Conservation (phyloP, 768 basidiomycete species). For the Hygrocybe coccinea region DNA sequence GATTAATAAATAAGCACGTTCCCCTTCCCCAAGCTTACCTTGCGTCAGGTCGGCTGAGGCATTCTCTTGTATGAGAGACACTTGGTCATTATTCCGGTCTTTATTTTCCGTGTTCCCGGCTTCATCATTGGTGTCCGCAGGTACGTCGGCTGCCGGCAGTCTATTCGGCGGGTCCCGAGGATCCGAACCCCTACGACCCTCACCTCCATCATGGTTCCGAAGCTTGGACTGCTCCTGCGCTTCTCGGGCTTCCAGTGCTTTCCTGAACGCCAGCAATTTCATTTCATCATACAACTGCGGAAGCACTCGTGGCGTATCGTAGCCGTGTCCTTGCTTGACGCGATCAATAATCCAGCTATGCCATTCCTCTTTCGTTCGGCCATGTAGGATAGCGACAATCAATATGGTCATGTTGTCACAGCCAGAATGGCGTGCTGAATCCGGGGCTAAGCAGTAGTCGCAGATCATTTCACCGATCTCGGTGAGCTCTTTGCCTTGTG, state of each 20-base stretch:
- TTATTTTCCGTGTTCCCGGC: no score
- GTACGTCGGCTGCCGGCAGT: no score
- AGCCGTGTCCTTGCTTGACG: slow-evolving; percentile 72
- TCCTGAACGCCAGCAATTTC: slow-evolving; percentile 59
- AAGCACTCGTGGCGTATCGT: slow-evolving; percentile 65
- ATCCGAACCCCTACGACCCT: slow-evolving; percentile 16
- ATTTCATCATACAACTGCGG: slow-evolving; percentile 73
- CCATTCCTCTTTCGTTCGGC: slow-evolving; percentile 89
- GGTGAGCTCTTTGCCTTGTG: slow-evolving; percentile 69
- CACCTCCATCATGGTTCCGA: neutral
- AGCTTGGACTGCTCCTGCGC: slow-evolving; percentile 41
- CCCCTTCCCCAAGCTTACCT: no score
- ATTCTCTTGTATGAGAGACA: no score
- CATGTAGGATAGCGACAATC: slow-evolving; percentile 82
- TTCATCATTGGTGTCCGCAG: no score
- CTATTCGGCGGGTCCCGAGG: no score
- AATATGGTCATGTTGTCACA: slow-evolving; percentile 99
- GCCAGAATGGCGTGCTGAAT: slow-evolving; percentile 86
- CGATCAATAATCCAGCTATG: slow-evolving; percentile 83
- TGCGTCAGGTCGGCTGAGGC: no score
- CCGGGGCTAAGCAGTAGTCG: slow-evolving; percentile 90
- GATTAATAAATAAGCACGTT: no score
- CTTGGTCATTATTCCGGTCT: no score
- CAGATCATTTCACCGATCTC: slow-evolving; percentile 89
- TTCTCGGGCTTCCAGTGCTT: slow-evolving; percentile 54